A percentile compares a stretch with the other conserved stretches of the same genome.
Evolutionary conservation across 1,139 yeast species (phyloP).

Genomic region (Ogataea hybrid): DNA sequence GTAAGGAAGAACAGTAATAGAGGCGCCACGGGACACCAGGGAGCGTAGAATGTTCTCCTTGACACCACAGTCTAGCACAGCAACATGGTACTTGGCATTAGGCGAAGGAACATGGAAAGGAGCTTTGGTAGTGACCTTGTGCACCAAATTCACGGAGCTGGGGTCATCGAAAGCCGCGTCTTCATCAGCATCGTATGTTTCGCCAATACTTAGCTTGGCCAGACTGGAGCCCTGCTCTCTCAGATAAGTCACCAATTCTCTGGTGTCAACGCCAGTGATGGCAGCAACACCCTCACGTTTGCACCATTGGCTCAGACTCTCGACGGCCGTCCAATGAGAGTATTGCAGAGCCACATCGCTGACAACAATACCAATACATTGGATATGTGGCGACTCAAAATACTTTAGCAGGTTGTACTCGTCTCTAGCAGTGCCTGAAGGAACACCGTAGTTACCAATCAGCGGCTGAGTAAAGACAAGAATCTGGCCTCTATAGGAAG

Average conservation of each 20-base stretch:
- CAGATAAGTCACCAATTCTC: conserved; percentile 86
- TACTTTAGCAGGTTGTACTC: conserved; percentile 81
- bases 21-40: conserved; percentile 90
- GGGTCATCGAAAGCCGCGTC: conserved; percentile 93
- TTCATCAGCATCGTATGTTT: conserved; percentile 86
- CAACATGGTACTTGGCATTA: conserved; percentile 70
- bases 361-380: conserved; percentile 94
- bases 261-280: conserved; percentile 94
- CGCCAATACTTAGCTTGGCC: conserved; percentile 87
- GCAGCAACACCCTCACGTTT: conserved; percentile 96
- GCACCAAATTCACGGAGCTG: conserved; percentile 86
- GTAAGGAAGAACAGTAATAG: conserved; percentile 94
- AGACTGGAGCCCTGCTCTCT: conserved; percentile 95
- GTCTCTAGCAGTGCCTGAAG: conserved; percentile 77
- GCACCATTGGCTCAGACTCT: conserved; percentile 94
- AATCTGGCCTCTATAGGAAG: conserved; percentile 94
- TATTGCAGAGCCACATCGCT: conserved; percentile 93
- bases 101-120: conserved; percentile 86
- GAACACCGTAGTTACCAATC: conserved; percentile 98
- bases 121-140: conserved; percentile 90
- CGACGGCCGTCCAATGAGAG: conserved; percentile 99
- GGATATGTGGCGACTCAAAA: conserved; percentile 88
- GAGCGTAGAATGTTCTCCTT: conserved; percentile 95
- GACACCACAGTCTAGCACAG: conserved; percentile 96
- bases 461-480: conserved; percentile 95